phyloP scores from a whole-genome alignment of 1,284 basidiomycete genomes.

The Inonotus obliquus region DNA sequence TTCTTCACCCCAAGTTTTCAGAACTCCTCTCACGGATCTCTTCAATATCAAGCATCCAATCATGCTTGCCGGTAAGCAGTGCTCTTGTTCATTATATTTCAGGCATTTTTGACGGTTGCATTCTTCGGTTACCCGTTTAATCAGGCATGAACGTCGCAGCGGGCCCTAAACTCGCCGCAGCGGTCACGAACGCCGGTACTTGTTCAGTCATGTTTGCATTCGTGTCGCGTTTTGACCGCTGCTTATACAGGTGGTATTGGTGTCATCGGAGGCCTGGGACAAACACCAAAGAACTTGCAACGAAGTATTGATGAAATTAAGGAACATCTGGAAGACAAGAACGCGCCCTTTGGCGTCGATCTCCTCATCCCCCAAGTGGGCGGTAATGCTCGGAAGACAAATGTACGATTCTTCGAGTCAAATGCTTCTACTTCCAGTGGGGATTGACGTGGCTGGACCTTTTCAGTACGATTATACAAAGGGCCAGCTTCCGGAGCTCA shows the following conservation, averaged over 20 bases:
- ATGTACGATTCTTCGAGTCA: constrained; percentile 39
- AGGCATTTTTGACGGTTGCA: not conserved
- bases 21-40: constrained; percentile 59
- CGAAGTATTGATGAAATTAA: constrained; percentile 65
- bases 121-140: not conserved
- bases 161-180: constrained; percentile 72
- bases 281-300: constrained; percentile 63
- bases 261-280: constrained; percentile 76
- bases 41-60: constrained; percentile 83
- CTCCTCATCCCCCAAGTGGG: constrained; percentile 78
- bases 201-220: not conserved
- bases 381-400: constrained; percentile 76
- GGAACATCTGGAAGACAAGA: constrained; percentile 62
- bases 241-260: constrained; percentile 61
- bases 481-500: constrained; percentile 69
- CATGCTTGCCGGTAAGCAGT: constrained; percentile 56
- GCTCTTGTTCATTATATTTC: not conserved
- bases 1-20: constrained; percentile 51
- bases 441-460: not conserved
- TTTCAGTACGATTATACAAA: constrained; percentile 68
- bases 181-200: constrained; percentile 70
- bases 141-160: constrained; percentile 84
- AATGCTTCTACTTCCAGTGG: not conserved
- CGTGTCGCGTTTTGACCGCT: not conserved
- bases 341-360: constrained; percentile 80